These are phyloP conservation scores for Penicillium nordicum DNA, from an alignment of 2,329 filamentous ascomycete genomes.

Conservation along the genomic window DNA sequence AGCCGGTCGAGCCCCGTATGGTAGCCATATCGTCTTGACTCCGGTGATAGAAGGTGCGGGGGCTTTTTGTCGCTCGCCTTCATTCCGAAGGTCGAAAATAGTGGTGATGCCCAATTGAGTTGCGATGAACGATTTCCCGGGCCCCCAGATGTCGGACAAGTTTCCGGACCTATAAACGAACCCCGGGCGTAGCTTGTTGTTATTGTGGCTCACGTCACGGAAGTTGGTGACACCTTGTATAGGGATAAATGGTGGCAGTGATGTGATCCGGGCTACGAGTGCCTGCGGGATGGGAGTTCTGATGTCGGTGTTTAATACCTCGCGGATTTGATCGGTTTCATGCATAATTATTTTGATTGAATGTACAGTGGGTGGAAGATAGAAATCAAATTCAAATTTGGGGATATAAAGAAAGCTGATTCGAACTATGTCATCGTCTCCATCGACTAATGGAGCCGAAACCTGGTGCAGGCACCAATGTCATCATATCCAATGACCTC, in stretches of 20 bases:
- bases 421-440: constrained; percentile 5
- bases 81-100: constrained; percentile 67
- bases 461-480: background rate
- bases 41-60: constrained; percentile 53
- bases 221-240: constrained; percentile 30
- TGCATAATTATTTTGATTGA: constrained; percentile 13
- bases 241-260: constrained; percentile 25
- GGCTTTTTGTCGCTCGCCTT: constrained; percentile 40
- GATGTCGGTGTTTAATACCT: constrained; percentile 26
- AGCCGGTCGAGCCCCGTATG: constrained; percentile 50
- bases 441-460: constrained; percentile 1
- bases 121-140: constrained; percentile 53
- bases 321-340: constrained; percentile 15
- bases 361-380: background rate
- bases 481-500: constrained; percentile 4
- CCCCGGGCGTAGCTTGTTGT: constrained; percentile 45
- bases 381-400: background rate
- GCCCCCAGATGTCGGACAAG: constrained; percentile 54
- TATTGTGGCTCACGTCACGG: constrained; percentile 25
- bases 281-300: constrained; percentile 20
- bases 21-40: constrained; percentile 51
- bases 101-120: constrained; percentile 56
- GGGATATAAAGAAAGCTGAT: background rate
- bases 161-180: constrained; percentile 67
- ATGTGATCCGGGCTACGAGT: constrained; percentile 22